Conservation (phyloP, 495 filamentous ascomycete genomes). For the Xylaria scruposa region DNA sequence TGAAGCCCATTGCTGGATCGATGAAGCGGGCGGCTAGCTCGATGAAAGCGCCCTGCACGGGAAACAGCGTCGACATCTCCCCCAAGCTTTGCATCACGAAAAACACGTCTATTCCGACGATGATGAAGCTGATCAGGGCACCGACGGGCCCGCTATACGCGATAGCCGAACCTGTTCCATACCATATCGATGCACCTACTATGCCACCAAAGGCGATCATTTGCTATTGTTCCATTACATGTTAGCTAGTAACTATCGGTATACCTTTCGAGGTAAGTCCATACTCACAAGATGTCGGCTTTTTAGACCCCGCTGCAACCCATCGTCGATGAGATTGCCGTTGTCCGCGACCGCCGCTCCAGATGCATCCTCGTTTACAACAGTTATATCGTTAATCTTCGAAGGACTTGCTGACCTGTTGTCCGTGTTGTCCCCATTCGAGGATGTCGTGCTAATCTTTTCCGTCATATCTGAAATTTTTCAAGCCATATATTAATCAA, state of each 20-base stretch:
- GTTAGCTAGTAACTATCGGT: neutral
- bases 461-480: neutral
- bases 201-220: slow-evolving; percentile 57
- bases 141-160: slow-evolving; percentile 60
- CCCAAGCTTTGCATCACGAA: slow-evolving; percentile 68
- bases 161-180: slow-evolving; percentile 60
- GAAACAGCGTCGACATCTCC: slow-evolving; percentile 63
- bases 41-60: slow-evolving; percentile 62
- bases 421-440: slow-evolving; percentile 2
- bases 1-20: slow-evolving; percentile 60
- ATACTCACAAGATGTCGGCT: slow-evolving; percentile 37
- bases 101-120: slow-evolving; percentile 63
- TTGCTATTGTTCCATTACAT: slow-evolving; percentile 32
- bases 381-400: slow-evolving; percentile 9
- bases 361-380: slow-evolving; percentile 4
- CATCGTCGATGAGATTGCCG: slow-evolving; percentile 39
- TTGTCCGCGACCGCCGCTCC: slow-evolving; percentile 33
- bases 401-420: slow-evolving; percentile 21
- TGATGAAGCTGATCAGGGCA: slow-evolving; percentile 59
- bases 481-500: neutral
- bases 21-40: slow-evolving; percentile 64
- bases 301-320: slow-evolving; percentile 41
- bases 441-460: slow-evolving; percentile 4
- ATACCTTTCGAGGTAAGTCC: neutral
- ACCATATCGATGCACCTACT: slow-evolving; percentile 49